Evolutionary conservation across 441 rosid genomes (phyloP), one percentile per base, ranked within the genome.

Genomic region (Hura crepitans): DNA sequence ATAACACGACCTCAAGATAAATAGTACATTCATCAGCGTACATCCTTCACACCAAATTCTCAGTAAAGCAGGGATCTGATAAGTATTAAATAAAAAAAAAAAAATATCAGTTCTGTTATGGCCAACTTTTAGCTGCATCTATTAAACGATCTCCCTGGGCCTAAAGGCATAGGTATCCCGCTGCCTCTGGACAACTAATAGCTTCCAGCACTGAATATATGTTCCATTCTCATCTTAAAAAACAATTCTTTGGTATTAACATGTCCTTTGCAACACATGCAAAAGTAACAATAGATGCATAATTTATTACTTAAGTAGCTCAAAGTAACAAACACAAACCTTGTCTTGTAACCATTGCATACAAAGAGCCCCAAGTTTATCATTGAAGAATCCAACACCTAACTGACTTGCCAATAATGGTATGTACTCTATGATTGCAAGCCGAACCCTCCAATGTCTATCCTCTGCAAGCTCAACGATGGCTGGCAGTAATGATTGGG

Each of bases 391-490:
- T 25, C 97, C 94, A 46, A 92, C 92, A 65, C 98, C 99, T 86
- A 95, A 77, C 69, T 85, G 87, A 79, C 91, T 95, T 18, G 99
- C 96, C 87, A 92, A 81, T 73, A 95, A 69, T 63, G 99, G 98
- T 77, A 92, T 92, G 53, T 95, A 95, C 80, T 95, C 98, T 74
- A 95, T 92, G 78, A 95, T 92, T 51, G 98, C 97, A 77, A 90
- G 98, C 13, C 97, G 86, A 61, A 90, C 97, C 82, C 96, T 92
- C 99, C 99, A 95, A 77, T 95, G 99, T 62, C 95, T 85, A 83
- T 95, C 99, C 85, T 95, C 99, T 18, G 99, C 98, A 77, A 95
- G 98, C 86, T 95, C 98, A 66, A 92, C 99, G 49, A 95, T 95
- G 18, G 99, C 99, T 2, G 99, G 99, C 60, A 95, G 81, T 75